A percentile compares a stretch with the other conserved stretches of the same genome.
Conservation (phyloP, 768 basidiomycete species). For the Podaxis sp. region DNA sequence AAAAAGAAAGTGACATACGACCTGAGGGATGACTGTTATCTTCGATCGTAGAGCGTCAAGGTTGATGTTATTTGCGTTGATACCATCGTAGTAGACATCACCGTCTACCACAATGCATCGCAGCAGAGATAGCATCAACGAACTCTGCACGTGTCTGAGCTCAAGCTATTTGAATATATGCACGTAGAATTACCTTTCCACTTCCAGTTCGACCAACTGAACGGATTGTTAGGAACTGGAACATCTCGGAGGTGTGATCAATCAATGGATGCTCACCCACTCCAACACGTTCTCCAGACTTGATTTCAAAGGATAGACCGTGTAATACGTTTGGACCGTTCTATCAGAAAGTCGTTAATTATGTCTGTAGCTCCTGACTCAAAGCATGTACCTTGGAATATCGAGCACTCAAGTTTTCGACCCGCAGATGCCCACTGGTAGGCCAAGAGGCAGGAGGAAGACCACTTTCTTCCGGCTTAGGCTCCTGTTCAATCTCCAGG, state of each 20-base stretch:
- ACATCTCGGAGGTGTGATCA: neutral
- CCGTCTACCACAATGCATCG: slow-evolving; percentile 51
- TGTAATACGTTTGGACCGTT: slow-evolving; percentile 43
- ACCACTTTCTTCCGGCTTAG: slow-evolving; percentile 9
- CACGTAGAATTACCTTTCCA: slow-evolving; percentile 16
- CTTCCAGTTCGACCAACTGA: slow-evolving; percentile 22
- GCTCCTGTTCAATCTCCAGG: slow-evolving; percentile 16
- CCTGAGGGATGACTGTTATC: slow-evolving; percentile 53
- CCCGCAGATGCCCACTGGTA: slow-evolving; percentile 43
- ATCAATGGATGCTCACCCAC: slow-evolving; percentile 18
- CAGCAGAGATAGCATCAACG: slow-evolving; percentile 42
- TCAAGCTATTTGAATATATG: neutral
- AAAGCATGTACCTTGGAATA: slow-evolving; percentile 31
- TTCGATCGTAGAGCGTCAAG: slow-evolving; percentile 48
- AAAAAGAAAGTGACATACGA: neutral
- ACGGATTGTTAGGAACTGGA: neutral
- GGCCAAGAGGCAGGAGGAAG: slow-evolving; percentile 59
- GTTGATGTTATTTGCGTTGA: slow-evolving; percentile 41
- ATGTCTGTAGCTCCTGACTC: neutral
- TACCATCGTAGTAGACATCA: slow-evolving; percentile 46
- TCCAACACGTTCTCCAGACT: slow-evolving; percentile 56
- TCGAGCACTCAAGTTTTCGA: slow-evolving; percentile 47
- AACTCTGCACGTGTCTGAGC: slow-evolving; percentile 13
- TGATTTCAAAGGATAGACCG: slow-evolving; percentile 44
- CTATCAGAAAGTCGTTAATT: slow-evolving; percentile 3